These are phyloP conservation scores for Daldinia grandis DNA, from an alignment of 495 filamentous ascomycete genomes.

Conservation along the genomic window DNA sequence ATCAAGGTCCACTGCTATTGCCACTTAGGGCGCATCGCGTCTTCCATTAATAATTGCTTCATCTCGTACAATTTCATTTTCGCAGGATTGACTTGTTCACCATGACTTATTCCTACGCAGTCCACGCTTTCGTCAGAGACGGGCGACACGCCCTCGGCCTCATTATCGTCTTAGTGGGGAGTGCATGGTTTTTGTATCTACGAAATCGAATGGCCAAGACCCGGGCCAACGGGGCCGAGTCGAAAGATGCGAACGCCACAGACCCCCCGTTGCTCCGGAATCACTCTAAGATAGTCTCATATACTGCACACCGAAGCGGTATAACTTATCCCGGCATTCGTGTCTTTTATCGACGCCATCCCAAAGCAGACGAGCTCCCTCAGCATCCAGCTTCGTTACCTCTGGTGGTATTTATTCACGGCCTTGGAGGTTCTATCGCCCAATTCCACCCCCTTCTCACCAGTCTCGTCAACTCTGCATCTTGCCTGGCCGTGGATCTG, in stretches of 20 bases:
- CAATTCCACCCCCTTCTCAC: constrained; percentile 87
- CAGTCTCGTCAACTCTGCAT: constrained; percentile 81
- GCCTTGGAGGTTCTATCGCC: constrained; percentile 85
- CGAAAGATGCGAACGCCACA: constrained; percentile 53
- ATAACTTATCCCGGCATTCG: constrained; percentile 80
- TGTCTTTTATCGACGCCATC: constrained; percentile 83
- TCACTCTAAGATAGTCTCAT: constrained; percentile 74
- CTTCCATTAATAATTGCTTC: neutral
- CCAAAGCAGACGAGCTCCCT: constrained; percentile 80
- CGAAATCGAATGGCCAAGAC: constrained; percentile 40
- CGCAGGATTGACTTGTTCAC: constrained; percentile 31
- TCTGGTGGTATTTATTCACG: constrained; percentile 89
- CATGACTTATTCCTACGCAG: constrained; percentile 38
- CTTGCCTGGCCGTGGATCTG: constrained; percentile 90
- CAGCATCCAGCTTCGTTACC: constrained; percentile 76
- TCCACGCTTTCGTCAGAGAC: constrained; percentile 17
- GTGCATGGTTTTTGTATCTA: constrained; percentile 37
- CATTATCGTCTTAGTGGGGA: constrained; percentile 35
- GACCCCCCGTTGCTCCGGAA: constrained; percentile 83
- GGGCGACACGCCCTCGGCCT: constrained; percentile 35
- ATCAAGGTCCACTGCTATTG: constrained; percentile 10
- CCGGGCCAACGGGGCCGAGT: constrained; percentile 37
- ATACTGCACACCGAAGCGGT: constrained; percentile 64
- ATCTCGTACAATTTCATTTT: neutral
- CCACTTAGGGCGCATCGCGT: constrained; percentile 9